phyloP scores from a whole-genome alignment of 2,329 filamentous ascomycete species.

The Sclerotinia minor region DNA sequence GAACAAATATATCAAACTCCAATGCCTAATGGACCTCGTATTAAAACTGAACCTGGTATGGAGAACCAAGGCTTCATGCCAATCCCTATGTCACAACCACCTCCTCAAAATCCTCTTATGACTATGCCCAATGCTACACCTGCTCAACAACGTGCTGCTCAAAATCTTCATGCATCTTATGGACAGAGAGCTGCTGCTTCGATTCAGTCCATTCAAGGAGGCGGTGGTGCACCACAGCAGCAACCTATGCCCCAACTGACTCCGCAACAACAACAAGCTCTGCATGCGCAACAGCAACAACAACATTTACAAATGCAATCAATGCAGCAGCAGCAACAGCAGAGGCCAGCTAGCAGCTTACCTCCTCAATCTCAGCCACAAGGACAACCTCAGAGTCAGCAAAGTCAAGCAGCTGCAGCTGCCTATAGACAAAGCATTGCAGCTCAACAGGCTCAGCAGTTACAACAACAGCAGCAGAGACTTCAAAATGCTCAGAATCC shows the following conservation, averaged over 20 bases:
- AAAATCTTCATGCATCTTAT: conserved; percentile 59
- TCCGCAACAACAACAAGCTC: conserved; percentile 38
- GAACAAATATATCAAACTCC: conserved; percentile 28
- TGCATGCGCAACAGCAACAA: conserved; percentile 39
- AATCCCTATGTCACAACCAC: conserved; percentile 25
- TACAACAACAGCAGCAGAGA: conserved; percentile 18
- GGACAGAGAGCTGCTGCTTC: conserved; percentile 65
- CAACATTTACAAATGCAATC: conserved; percentile 13
- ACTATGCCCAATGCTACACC: conserved; percentile 40
- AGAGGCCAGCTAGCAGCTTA: background rate
- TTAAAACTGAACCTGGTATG: conserved; percentile 49
- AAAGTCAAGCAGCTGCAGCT: conserved; percentile 14
- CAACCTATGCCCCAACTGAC: conserved; percentile 34
- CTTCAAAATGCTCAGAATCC: conserved; percentile 35
- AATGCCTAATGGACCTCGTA: conserved; percentile 38
- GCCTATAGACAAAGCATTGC: conserved; percentile 21
- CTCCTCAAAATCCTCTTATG: conserved; percentile 38
- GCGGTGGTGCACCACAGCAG: conserved; percentile 36
- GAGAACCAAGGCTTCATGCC: conserved; percentile 30
- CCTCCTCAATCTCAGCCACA: conserved; percentile 9
- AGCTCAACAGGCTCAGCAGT: conserved; percentile 22
- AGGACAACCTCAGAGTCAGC: conserved; percentile 14
- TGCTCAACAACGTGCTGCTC: conserved; percentile 56
- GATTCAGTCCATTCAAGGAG: conserved; percentile 59
- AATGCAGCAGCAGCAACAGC: conserved; percentile 1